phyloP scores from a whole-genome alignment of 768 basidiomycete species.

The Panellus pusillus region DNA sequence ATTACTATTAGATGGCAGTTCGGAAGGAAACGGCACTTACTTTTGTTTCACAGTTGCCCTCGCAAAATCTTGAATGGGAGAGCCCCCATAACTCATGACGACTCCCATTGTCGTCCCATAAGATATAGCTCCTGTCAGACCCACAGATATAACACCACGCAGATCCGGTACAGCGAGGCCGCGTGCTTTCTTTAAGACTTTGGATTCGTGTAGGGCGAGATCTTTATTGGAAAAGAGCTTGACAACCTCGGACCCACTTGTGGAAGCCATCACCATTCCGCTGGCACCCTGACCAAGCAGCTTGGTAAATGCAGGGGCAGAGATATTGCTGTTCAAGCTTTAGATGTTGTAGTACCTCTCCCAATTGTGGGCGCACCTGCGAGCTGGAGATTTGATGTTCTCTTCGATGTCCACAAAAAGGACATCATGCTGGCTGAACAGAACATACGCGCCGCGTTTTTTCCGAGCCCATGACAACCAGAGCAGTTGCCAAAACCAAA shows the following conservation, averaged over 20 bases:
- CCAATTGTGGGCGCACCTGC: no score
- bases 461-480: background rate
- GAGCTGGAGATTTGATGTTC: no score
- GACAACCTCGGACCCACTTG: background rate
- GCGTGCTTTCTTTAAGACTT: background rate
- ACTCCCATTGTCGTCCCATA: background rate
- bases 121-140: no score
- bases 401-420: background rate
- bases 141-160: background rate
- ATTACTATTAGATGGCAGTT: background rate
- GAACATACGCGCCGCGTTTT: background rate
- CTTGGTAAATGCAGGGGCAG: no score
- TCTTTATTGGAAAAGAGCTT: background rate
- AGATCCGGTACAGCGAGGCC: background rate
- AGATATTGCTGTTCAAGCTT: no score
- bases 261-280: background rate
- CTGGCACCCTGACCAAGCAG: background rate
- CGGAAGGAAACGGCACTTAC: background rate
- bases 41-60: background rate
- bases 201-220: background rate
- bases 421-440: background rate
- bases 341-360: no score
- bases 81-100: background rate
- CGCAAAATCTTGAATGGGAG: background rate
- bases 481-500: background rate